Evolutionary conservation across 345 rosid species (phyloP).

Genomic region (Brassica carinata): DNA sequence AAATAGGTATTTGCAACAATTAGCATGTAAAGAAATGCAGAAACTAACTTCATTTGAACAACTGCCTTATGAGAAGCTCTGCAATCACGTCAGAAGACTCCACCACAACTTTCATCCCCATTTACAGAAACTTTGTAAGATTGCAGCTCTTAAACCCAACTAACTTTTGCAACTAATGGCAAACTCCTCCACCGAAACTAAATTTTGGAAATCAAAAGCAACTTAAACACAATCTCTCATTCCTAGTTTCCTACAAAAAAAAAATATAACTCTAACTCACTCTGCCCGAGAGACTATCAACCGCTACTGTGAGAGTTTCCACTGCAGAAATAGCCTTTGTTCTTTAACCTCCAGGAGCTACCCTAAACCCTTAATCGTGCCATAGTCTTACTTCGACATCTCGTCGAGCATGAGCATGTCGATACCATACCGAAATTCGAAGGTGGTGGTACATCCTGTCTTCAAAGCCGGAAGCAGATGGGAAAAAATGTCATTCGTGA

Average conservation of each 20-base stretch:
- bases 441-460: too few species aligned
- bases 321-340: too few species aligned
- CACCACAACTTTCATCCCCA: neutral
- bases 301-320: too few species aligned
- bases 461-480: too few species aligned
- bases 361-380: too few species aligned
- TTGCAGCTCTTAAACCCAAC: neutral
- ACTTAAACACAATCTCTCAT: neutral
- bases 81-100: neutral
- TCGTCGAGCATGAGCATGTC: too few species aligned
- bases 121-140: neutral
- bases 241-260: neutral
- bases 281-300: too few species aligned
- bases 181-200: neutral
- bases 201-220: neutral
- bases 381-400: too few species aligned
- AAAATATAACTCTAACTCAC: too few species aligned
- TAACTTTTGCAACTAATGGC: neutral
- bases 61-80: neutral
- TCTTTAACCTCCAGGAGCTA: too few species aligned
- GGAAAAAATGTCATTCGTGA: too few species aligned
- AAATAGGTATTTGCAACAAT: neutral
- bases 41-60: constrained; percentile 11
- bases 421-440: too few species aligned
- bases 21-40: constrained; percentile 18